Evolutionary conservation across 768 basidiomycete species (phyloP), one percentile per base, ranked within the genome.

Genomic region (Lactarius vividus): DNA sequence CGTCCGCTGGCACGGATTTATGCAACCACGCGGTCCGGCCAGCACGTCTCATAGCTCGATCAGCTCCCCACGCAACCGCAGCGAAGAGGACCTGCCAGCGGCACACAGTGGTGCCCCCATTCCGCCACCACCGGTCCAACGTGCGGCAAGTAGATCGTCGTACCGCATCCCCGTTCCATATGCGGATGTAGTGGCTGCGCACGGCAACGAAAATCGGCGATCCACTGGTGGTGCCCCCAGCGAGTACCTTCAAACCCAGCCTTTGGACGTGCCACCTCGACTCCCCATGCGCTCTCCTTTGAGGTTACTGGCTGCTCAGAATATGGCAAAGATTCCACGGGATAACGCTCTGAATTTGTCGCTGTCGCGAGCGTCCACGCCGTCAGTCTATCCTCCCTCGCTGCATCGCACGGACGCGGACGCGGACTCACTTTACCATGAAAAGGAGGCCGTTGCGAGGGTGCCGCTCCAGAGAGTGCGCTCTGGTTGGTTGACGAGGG

Each of bases 181-280:
- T 42, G 13, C 59, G 16, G 40, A 7, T 31, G 16, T 54, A 39
- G 11, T 54, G 15, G 65, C 44, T 54, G 42, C 20, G 31, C 58
- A 40, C 15, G 62, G 29, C 39, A 20, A 20, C 42, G 44, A 57
- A 23, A 52, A 52, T 6, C n/a, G 29, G 52, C 40, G 35, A 28
- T 64, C 65, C 64, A 64, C 67, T 16, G 69, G 64, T 4, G 69
- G 64, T 4, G 69, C 73, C 3, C 71, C 70, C 54, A 66, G 59
- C 65, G 75, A 71, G 8, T 62, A 70, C 56, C 61, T 44, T 42
- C 46, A 52, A 7, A 28, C 26, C 10, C 59, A 31, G 57, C 31
- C 64, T 73, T 13, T 64, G 69, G 28, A 70, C 74, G 57, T 74
- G 72, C 40, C 71, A 66, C 59, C 70, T 70, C 40, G 73, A 74